A percentile compares a stretch with the other conserved stretches of the same genome.
Evolutionary conservation across 805 yeast species (phyloP).

Genomic region (Barnettozyma sucrosica): DNA sequence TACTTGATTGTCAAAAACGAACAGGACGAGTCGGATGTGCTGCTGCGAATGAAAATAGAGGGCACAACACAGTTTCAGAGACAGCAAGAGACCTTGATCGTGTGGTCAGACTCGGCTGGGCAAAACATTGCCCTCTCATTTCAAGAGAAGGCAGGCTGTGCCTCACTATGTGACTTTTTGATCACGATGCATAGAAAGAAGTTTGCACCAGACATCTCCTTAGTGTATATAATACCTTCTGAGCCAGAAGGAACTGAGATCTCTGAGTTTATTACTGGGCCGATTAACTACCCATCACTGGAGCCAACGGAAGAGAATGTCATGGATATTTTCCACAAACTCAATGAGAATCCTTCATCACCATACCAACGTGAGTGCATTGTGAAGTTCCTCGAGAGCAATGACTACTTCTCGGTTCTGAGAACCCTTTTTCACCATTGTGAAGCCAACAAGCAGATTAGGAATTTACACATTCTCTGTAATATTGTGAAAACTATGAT

Average conservation of each 20-base stretch:
- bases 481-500: slow-evolving; percentile 68
- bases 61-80: slow-evolving; percentile 82
- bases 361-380: slow-evolving; percentile 58
- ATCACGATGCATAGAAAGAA: slow-evolving; percentile 53
- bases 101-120: slow-evolving; percentile 78
- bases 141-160: slow-evolving; percentile 89
- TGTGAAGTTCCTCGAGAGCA: slow-evolving; percentile 46
- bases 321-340: slow-evolving; percentile 44
- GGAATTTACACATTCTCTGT: slow-evolving; percentile 59
- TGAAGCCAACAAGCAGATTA: slow-evolving; percentile 48
- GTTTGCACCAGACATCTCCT: slow-evolving; percentile 59
- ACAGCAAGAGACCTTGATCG: slow-evolving; percentile 90
- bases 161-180: slow-evolving; percentile 74
- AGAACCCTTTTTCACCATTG: slow-evolving; percentile 47
- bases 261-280: slow-evolving; percentile 77
- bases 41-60: slow-evolving; percentile 61
- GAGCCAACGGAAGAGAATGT: slow-evolving; percentile 47
- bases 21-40: slow-evolving; percentile 46
- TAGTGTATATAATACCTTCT: slow-evolving; percentile 59
- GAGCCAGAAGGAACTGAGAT: slow-evolving; percentile 43
- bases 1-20: slow-evolving; percentile 72
- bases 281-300: slow-evolving; percentile 59
- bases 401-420: slow-evolving; percentile 48
- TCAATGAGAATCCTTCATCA: slow-evolving; percentile 51
- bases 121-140: slow-evolving; percentile 83